These are phyloP conservation scores for Aegilops speltoides DNA, from an alignment of 176 grass and related monocot genomes.

Conservation along the genomic window DNA sequence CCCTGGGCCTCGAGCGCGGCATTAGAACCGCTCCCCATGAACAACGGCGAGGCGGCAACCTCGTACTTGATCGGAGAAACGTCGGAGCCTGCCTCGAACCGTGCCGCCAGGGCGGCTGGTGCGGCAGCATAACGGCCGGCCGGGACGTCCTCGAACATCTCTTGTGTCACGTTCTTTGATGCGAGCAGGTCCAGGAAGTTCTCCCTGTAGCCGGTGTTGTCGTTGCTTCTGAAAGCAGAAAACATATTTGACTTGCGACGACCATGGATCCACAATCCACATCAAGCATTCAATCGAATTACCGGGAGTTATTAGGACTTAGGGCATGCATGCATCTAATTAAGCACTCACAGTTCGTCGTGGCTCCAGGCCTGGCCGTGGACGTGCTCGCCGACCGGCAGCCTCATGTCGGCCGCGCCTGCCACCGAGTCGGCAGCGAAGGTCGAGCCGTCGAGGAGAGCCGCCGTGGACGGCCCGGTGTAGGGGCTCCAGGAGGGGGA, in stretches of 20 bases:
- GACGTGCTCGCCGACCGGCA: slow-evolving; percentile 3
- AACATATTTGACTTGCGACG: not conserved
- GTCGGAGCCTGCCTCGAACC: slow-evolving; percentile 19
- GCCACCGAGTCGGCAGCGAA: slow-evolving; percentile 29
- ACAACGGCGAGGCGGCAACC: slow-evolving; percentile 31
- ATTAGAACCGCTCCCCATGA: not conserved
- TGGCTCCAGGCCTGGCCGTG: slow-evolving; percentile 41
- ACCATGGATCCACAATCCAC: not conserved
- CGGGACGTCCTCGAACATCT: slow-evolving; percentile 43
- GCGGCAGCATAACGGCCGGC: slow-evolving; percentile 16
- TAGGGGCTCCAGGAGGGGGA: slow-evolving; percentile 37
- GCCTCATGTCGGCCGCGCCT: slow-evolving; percentile 7
- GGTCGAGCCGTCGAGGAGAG: slow-evolving; percentile 32
- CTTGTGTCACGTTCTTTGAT: slow-evolving; percentile 49
- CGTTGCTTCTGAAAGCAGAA: slow-evolving; percentile 29
- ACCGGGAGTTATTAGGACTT: not conserved
- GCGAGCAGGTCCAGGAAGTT: slow-evolving; percentile 78
- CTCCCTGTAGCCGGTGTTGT: slow-evolving; percentile 43
- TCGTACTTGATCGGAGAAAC: slow-evolving; percentile 62
- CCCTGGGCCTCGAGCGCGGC: slow-evolving; percentile 25
- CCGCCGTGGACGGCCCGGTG: slow-evolving; percentile 15
- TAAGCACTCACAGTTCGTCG: slow-evolving; percentile 42
- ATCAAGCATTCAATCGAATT: slow-evolving; percentile 1
- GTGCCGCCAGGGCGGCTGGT: not conserved
- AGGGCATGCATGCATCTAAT: not conserved